Conservation (phyloP, 208 protist species). For the Leishmania lainsoni region DNA sequence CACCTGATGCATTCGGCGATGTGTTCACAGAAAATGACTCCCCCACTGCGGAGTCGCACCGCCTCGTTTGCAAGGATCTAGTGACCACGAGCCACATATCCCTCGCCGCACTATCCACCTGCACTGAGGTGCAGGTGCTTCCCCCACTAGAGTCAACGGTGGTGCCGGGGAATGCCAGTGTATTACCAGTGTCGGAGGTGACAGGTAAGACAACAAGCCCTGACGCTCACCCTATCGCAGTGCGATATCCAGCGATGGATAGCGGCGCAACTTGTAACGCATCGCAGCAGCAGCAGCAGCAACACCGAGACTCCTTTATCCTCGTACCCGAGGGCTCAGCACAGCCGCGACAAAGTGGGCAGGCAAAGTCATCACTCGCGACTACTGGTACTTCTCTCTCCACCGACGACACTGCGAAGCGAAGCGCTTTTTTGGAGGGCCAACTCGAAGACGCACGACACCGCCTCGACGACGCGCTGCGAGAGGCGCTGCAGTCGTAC, state of each 20-base stretch:
- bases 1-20: not conserved
- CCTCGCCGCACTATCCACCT: conserved; percentile 21
- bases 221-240: not conserved
- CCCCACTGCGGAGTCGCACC: not conserved
- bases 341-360: not conserved
- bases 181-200: not conserved
- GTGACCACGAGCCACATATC: conserved; percentile 19
- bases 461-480: conserved; percentile 13
- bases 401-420: not conserved
- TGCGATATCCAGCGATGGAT: too few species aligned
- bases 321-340: not conserved
- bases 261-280: not conserved
- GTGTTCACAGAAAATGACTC: not conserved
- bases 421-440: not conserved
- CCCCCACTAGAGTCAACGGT: not conserved
- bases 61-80: conserved; percentile 1
- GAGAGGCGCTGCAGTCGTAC: conserved; percentile 14
- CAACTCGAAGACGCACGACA: conserved; percentile 6
- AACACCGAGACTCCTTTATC: not conserved
- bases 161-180: not conserved
- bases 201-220: not conserved
- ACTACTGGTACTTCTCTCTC: not conserved
- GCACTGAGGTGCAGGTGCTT: conserved; percentile 18
- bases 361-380: too few species aligned
- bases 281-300: not conserved